Base-by-base conservation (phyloP, 306 rosid genomes). In the Citrullus mucosospermus region DNA sequence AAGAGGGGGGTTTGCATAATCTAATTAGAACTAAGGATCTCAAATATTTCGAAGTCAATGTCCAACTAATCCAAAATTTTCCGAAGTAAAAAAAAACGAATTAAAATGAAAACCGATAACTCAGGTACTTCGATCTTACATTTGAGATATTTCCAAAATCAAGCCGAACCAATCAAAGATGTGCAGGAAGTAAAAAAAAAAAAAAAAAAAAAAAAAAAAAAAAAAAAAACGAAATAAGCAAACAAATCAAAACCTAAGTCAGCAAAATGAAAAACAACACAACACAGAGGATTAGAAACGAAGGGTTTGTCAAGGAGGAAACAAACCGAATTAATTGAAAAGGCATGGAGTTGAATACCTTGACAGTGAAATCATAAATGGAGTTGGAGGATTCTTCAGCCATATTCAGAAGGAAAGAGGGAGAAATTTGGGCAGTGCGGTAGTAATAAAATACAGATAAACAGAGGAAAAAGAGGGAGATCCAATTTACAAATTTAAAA, bases 321-420 rank as follows among this genome's bases (percentile, higher is more conserved):
- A 22, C 22, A 22, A 3, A 44, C 65, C 73, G 4, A 48, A 38
- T 16, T 8, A 51, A 30, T 0, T 12, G 30, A 30, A 69, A 0
- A 78, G n/a, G 22, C 11, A 22, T 17, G 32, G 18, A 36, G 9
- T 11, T 39, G 32, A 38, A 15, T 76, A 87, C 97, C 96, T 90
- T 90, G 87, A 93, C 97, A 48, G 97, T 84, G 88, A 91, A 89
- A 63, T 91, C 97, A 77, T 88, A 90, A 2, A 91, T 76, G 74
- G 97, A 90, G 60, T 84, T 87, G 90, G 97, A 73, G 54, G 88
- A 15, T n/a, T 84, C 72, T 76, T 82, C 76, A 13, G 93, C 90
- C 93, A 88, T 91, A n/a, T 73, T 25, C 22, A 2, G 83, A 70
- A 66, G 83, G 57, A 78, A 84, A 77, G 30, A 81, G 74, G 18